These are phyloP conservation scores for Moricandia arvensis DNA, from an alignment of 345 rosid genomes.

Conservation along the genomic window DNA sequence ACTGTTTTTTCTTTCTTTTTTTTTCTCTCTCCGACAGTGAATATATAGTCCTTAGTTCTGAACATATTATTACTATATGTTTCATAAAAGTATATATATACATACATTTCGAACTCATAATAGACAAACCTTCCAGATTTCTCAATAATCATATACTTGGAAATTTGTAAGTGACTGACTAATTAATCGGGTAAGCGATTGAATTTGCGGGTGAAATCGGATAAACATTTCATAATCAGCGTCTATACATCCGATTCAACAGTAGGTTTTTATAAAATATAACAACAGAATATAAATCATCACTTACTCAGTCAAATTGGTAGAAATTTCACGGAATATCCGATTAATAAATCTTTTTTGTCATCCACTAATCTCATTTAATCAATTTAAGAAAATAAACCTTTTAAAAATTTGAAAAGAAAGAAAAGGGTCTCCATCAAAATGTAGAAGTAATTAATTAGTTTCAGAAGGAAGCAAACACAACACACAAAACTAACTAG, in stretches of 20 bases:
- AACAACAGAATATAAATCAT: not conserved
- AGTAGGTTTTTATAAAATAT: not conserved
- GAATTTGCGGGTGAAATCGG: no score
- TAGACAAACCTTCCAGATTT: not conserved
- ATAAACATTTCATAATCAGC: no score
- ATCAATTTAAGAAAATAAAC: no score
- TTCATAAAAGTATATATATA: not conserved
- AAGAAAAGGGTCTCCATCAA: slow-evolving; percentile 22
- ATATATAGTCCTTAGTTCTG: slow-evolving; percentile 3
- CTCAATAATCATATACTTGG: not conserved
- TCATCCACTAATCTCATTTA: no score
- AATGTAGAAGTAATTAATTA: slow-evolving; percentile 27
- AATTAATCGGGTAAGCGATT: not conserved
- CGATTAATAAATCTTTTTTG: slow-evolving; percentile 3
- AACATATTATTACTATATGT: not conserved
- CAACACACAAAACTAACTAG: slow-evolving; percentile 29
- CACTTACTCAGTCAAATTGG: not conserved
- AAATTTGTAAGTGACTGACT: not conserved
- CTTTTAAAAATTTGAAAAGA: no score
- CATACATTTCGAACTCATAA: no score
- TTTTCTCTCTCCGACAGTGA: not conserved
- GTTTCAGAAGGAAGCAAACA: slow-evolving; percentile 25
- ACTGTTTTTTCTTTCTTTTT: not conserved
- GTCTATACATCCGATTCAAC: not conserved
- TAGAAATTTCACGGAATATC: slow-evolving; percentile 4